Evolutionary conservation across 1,284 basidiomycete species (phyloP).

Genomic region (Flammula alnicola): DNA sequence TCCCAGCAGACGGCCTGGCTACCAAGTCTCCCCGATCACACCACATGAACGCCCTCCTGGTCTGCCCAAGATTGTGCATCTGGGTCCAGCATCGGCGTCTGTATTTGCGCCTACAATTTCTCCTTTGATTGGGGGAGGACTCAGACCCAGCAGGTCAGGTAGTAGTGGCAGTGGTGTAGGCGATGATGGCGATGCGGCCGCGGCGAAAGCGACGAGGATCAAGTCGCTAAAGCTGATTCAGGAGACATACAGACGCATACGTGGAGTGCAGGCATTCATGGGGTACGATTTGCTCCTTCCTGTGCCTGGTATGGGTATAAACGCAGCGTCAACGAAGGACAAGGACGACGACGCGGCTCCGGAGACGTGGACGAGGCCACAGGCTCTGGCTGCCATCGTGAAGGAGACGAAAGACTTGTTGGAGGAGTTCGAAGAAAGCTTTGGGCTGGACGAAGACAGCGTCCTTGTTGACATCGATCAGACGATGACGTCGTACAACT

Average conservation of each 20-base stretch:
- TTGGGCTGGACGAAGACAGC: conserved; percentile 31
- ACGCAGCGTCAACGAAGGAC: conserved; percentile 19
- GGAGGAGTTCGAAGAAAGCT: conserved; percentile 58
- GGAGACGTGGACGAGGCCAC: conserved; percentile 57
- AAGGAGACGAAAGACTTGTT: conserved; percentile 59
- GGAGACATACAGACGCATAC: conserved; percentile 60
- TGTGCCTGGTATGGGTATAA: conserved; percentile 32
- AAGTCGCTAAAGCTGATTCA: conserved; percentile 53
- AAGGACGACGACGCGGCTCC: conserved; percentile 37
- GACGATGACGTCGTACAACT: conserved; percentile 16
- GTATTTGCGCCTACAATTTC: conserved; percentile 39
- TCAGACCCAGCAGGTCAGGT: conserved; percentile 6
- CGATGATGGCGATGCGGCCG: conserved; percentile 14
- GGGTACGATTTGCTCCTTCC: conserved; percentile 63
- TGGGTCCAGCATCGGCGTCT: conserved; percentile 57
- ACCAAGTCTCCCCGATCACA: conserved; percentile 33
- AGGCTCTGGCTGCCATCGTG: conserved; percentile 55
- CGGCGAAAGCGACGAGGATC: conserved; percentile 45
- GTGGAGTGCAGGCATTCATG: conserved; percentile 63
- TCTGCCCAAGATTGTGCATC: conserved; percentile 61
- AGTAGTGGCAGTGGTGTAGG: neutral
- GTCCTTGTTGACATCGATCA: conserved; percentile 34
- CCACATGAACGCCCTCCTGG: conserved; percentile 28
- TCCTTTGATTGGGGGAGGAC: conserved; percentile 33
- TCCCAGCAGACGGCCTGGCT: conserved; percentile 32